Conservation (phyloP, 192 early-diverging fungal species). For the Backusella liffmaniae region DNA sequence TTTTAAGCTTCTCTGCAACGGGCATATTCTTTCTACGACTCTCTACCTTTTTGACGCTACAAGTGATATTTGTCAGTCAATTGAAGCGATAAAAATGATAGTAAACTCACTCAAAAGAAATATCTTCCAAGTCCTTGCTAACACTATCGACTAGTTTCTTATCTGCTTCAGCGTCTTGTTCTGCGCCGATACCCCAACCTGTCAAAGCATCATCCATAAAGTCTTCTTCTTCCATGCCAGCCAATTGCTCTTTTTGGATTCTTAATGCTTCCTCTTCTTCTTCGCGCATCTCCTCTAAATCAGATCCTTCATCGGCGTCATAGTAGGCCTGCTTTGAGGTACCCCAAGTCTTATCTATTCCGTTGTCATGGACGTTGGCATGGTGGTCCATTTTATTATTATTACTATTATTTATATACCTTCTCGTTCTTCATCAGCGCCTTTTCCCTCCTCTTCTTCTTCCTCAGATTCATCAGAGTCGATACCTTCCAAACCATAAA, state of each 20-base stretch:
- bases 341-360: constrained; percentile 77
- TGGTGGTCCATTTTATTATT: not conserved
- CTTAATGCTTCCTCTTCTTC: constrained; percentile 89
- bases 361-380: not conserved
- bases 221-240: constrained; percentile 82
- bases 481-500: constrained; percentile 71
- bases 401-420: not conserved
- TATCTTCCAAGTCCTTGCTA: constrained; percentile 50
- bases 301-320: constrained; percentile 78
- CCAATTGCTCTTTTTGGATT: constrained; percentile 77
- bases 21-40: constrained; percentile 47
- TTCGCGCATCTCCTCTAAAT: constrained; percentile 77
- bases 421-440: constrained; percentile 26
- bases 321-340: constrained; percentile 77
- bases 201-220: constrained; percentile 71
- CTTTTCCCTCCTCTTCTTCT: constrained; percentile 9
- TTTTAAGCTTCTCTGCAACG: constrained; percentile 57
- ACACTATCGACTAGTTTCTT: constrained; percentile 47
- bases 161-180: constrained; percentile 47
- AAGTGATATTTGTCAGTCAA: too few species aligned
- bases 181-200: constrained; percentile 43
- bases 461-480: constrained; percentile 45
- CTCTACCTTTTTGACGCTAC: constrained; percentile 7
- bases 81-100: too few species aligned
- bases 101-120: constrained; percentile 42